phyloP scores from a whole-genome alignment of 345 rosid genomes.

The Trapa bicornis region DNA sequence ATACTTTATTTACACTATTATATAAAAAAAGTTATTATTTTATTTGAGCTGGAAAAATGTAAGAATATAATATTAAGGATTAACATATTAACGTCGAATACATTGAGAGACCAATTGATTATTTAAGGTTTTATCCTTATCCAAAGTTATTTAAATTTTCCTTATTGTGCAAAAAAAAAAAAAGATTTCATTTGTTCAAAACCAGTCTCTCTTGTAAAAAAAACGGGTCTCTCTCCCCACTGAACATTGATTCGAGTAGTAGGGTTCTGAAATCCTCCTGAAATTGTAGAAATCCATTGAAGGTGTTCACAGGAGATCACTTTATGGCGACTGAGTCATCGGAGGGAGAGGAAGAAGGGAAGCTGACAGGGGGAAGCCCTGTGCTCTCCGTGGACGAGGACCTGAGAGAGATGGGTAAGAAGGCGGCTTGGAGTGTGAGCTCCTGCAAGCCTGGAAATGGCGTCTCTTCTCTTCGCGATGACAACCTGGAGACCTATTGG shows the following conservation, averaged over 20 bases:
- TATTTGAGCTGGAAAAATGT: too few relatives aligned
- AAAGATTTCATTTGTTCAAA: too few relatives aligned
- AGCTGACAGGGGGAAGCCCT: conserved; percentile 54
- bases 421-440: conserved; percentile 96
- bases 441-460: conserved; percentile 93
- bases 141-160: too few relatives aligned
- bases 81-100: too few relatives aligned
- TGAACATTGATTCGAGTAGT: not conserved
- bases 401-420: conserved; percentile 78
- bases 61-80: too few relatives aligned
- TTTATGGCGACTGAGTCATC: conserved; percentile 80
- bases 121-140: too few relatives aligned
- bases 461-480: conserved; percentile 75
- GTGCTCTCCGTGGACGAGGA: conserved; percentile 56
- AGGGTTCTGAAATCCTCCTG: not conserved
- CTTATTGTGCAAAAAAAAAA: too few relatives aligned
- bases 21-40: too few relatives aligned
- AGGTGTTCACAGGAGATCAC: not conserved
- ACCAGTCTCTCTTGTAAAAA: too few relatives aligned
- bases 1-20: too few relatives aligned
- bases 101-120: too few relatives aligned
- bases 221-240: not conserved
- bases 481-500: conserved; percentile 83
- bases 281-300: not conserved
- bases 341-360: conserved; percentile 87